A percentile compares a stretch with the other conserved stretches of the same genome.
phyloP scores from a whole-genome alignment of 805 yeast species.

The Wickerhamiella bombiphila region DNA sequence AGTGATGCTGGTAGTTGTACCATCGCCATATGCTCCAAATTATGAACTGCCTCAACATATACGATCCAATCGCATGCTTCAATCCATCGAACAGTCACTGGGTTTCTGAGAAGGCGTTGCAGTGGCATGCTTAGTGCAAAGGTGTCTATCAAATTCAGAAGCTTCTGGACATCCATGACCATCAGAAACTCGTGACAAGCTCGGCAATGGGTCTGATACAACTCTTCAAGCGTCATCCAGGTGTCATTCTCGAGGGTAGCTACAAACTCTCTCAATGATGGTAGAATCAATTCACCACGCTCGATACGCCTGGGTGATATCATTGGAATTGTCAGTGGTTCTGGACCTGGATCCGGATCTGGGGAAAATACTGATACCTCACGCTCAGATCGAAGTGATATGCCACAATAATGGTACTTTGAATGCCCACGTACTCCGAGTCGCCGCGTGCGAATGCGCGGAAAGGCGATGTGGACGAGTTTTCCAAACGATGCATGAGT shows the following conservation, averaged over 20 bases:
- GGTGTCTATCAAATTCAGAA: constrained; percentile 38
- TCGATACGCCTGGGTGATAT: too few relatives aligned
- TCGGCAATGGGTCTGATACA: constrained; percentile 51
- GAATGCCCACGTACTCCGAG: constrained; percentile 72
- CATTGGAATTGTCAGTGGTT: background rate
- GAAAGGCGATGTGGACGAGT: constrained; percentile 48
- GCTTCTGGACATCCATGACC: constrained; percentile 48
- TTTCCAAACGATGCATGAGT: constrained; percentile 73
- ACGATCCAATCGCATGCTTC: constrained; percentile 48
- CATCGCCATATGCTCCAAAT: constrained; percentile 47
- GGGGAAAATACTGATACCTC: background rate
- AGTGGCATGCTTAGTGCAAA: constrained; percentile 48
- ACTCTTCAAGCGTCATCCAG: constrained; percentile 38
- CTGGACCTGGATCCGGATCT: background rate
- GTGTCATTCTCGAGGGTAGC: constrained; percentile 2
- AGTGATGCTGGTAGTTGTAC: constrained; percentile 44
- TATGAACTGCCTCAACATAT: constrained; percentile 39
- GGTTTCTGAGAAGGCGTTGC: constrained; percentile 39
- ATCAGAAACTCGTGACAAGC: constrained; percentile 51
- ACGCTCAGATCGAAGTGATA: constrained; percentile 19
- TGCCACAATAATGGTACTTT: constrained; percentile 75
- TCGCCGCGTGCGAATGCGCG: constrained; percentile 57
- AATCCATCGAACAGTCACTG: constrained; percentile 46
- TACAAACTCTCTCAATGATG: background rate
- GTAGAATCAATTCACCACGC: too few relatives aligned